These are phyloP conservation scores for Trichoderma endophyticum DNA, from an alignment of 2,329 filamentous ascomycete species.

Conservation along the genomic window DNA sequence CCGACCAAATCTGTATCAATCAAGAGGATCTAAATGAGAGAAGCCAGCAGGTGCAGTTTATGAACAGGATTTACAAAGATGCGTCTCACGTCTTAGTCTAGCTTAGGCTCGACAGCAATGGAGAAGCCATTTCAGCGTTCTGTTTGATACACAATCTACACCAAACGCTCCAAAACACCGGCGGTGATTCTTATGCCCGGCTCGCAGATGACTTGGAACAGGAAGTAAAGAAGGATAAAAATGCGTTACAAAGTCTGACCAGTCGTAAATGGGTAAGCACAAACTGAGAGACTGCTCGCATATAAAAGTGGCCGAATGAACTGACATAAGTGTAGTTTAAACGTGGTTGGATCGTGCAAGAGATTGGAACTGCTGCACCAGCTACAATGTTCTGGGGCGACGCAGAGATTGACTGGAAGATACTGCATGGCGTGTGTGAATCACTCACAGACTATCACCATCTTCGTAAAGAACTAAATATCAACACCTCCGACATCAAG, in stretches of 20 bases:
- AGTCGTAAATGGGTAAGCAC: neutral
- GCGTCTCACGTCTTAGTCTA: neutral
- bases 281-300: neutral
- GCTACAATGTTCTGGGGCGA: neutral
- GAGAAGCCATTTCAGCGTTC: neutral
- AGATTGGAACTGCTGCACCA: neutral
- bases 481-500: neutral
- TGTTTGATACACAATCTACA: neutral
- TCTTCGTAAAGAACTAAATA: neutral
- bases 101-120: neutral
- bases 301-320: too few relatives aligned
- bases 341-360: neutral
- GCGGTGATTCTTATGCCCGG: neutral
- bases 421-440: neutral
- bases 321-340: too few relatives aligned
- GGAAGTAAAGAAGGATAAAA: neutral
- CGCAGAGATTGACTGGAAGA: neutral
- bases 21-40: neutral
- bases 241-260: neutral
- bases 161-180: neutral
- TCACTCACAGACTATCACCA: neutral
- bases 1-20: neutral
- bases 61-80: neutral
- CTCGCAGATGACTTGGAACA: neutral
- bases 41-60: neutral